Evolutionary conservation across 2,329 filamentous ascomycete species (phyloP), one percentile per base, ranked within the genome.

Genomic region (Paracoccidioides lutzii): DNA sequence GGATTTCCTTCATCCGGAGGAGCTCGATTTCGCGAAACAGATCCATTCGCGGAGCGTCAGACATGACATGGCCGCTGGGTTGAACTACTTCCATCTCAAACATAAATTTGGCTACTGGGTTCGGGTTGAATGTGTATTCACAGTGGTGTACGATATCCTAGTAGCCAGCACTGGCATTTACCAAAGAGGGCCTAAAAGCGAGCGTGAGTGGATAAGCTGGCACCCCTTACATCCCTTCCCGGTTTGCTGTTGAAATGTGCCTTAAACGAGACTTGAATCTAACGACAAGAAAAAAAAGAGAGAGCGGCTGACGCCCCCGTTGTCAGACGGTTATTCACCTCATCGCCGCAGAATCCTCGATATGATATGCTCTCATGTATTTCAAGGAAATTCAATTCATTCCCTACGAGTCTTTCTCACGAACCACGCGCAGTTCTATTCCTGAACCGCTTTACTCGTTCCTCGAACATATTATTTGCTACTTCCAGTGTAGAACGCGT

Each of bases 321-420:
- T 58, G 84, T 94, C 55, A 82, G 88, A 55, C 83, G 85, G 52
- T 76, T 91, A 33, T 94, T 94, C 69, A 84, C 87, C 2, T 88
- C 85, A 32, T 91, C 88, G 6, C 86, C 87, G 12, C 78, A 83
- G 64, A 89, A 95, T 65, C 88, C 88, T 15, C 83, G 88, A 60
- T 94, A 94, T 69, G 87, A 93, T 71, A 94, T 94, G 88, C 74
- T 94, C 66, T 86, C 88, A 55, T 87, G 90, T 61, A 75, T 94
- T 14, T 94, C 89, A 9, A 80, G 83, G 65, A 93, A 91, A 67
- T 94, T 94, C 73, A 66, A 67, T 5, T 65, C 67, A 54, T 59
- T 73, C 64, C 59, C 73, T 66, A 76, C 76, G 61, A 77, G 79
- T 68, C 75, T 81, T 0, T 75, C 80, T 14, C 85, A 88, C 61